phyloP scores from a whole-genome alignment of 371 early-diverging fungal genomes.

The Fennellomyces sp. region DNA sequence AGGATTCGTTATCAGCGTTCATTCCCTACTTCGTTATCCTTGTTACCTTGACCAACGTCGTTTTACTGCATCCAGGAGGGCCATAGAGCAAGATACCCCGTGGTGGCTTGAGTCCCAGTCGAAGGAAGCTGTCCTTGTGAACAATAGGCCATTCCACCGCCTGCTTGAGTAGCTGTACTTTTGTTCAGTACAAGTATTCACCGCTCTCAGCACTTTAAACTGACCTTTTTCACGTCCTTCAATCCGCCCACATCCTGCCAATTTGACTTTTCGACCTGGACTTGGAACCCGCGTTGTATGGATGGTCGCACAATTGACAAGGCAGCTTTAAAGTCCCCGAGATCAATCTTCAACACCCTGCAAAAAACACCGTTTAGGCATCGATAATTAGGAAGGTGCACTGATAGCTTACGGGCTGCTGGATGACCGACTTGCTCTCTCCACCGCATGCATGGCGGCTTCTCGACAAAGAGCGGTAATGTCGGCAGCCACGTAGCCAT shows the following conservation, averaged over 20 bases:
- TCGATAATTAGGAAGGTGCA: too few species aligned
- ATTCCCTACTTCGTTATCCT: too few species aligned
- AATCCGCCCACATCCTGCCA: constrained; percentile 97
- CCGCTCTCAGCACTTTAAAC: neutral
- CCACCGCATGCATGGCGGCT: constrained; percentile 73
- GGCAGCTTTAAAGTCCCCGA: constrained; percentile 66
- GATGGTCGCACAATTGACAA: constrained; percentile 68
- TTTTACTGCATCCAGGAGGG: constrained; percentile 98
- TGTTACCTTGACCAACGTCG: constrained; percentile 85
- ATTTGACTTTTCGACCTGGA: constrained; percentile 59
- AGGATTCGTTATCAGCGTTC: neutral
- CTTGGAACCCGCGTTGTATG: constrained; percentile 62
- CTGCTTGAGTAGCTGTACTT: constrained; percentile 74
- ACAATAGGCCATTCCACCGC: constrained; percentile 96
- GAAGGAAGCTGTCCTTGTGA: constrained; percentile 69
- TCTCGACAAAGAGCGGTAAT: constrained; percentile 90
- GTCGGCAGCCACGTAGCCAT: constrained; percentile 98
- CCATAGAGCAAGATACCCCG: constrained; percentile 95
- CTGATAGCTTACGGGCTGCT: neutral
- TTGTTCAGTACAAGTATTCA: neutral
- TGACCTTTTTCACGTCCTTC: constrained; percentile 84
- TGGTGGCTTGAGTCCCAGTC: constrained; percentile 84
- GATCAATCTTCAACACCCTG: constrained; percentile 29
- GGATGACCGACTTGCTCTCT: constrained; percentile 31
- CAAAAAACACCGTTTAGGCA: too few species aligned